A percentile compares a stretch with the other conserved stretches of the same genome.
Evolutionary conservation across 2,329 filamentous ascomycete genomes (phyloP).

Genomic region (Diaporthe sp.): DNA sequence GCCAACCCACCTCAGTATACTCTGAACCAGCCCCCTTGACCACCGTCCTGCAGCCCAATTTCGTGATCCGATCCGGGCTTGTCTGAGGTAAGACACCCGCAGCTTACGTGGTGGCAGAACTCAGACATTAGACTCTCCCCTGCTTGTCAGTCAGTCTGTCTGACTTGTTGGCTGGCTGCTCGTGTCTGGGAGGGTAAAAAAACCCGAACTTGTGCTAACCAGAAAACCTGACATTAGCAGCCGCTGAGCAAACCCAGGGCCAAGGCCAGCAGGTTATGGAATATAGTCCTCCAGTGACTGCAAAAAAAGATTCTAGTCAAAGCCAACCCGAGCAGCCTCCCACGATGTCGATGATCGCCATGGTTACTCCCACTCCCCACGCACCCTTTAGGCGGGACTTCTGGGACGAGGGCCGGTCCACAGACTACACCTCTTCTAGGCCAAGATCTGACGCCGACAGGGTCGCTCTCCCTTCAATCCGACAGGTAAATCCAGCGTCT

Average conservation of each 20-base stretch:
- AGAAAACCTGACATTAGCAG: neutral
- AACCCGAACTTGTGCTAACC: slow-evolving; percentile 36
- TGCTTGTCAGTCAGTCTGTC: slow-evolving; percentile 10
- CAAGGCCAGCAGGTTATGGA: slow-evolving; percentile 51
- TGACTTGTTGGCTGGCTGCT: neutral
- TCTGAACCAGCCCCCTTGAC: neutral
- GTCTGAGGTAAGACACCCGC: slow-evolving; percentile 37
- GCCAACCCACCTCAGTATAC: neutral
- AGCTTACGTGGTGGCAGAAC: neutral
- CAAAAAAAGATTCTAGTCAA: slow-evolving; percentile 45
- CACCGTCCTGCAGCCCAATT: neutral
- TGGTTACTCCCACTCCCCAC: slow-evolving; percentile 57
- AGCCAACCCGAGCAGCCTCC: slow-evolving; percentile 44
- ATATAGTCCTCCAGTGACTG: slow-evolving; percentile 53
- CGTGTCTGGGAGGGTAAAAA: neutral
- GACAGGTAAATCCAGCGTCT: slow-evolving; percentile 57
- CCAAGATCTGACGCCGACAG: slow-evolving; percentile 54
- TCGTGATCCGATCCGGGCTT: slow-evolving; percentile 27
- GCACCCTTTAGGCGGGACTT: slow-evolving; percentile 55
- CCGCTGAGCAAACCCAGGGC: slow-evolving; percentile 2
- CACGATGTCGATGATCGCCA: slow-evolving; percentile 65
- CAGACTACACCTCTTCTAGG: slow-evolving; percentile 50
- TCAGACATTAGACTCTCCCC: slow-evolving; percentile 3
- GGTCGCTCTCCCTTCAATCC: slow-evolving; percentile 64
- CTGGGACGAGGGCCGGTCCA: slow-evolving; percentile 54